Evolutionary conservation across 257 asterid genomes (phyloP), one percentile per base, ranked within the genome.

Genomic region (Osmanthus fragrans): DNA sequence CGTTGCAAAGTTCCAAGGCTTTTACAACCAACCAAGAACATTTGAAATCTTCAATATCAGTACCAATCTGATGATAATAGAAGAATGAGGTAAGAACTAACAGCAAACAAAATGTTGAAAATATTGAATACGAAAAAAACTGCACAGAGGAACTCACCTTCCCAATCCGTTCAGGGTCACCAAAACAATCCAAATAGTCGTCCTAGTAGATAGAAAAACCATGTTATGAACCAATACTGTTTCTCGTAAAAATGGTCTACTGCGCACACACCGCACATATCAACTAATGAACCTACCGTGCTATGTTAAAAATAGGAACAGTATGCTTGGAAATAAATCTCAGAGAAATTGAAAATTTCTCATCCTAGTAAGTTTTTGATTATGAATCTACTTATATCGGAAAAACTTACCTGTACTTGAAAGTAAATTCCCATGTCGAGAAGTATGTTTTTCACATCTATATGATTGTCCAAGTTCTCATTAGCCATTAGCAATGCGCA

Each of bases 21-120:
- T 96, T 96, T 13, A 96, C 99, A 5, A 96, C 99, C 86, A 96
- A 84, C 99, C 99, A 96, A 71, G 98, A 93, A 77, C 99, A 96
- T 87, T 93, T 96, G 85, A 89, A 96, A 80, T 93, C 99, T 84
- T 96, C 97, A 76, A 96, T 96, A 83, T 96, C 99, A n/a, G 98
- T 96, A 80, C 98, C 98, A 77, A 93, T 91, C 98, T 93, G 90
- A 77, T 80, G 77, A 73, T 10, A 73, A 42, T 68, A 75, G 63
- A 63, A 70, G 27, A 68, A 77, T 58, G 36, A 71, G 33, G 72
- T 64, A 65, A 68, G 64, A 69, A 19, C 70, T 51, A 66, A 71
- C 72, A 11, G 49, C 27, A 67, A 39, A 42, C 5, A 36, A 6
- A 63, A 51, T 39, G 40, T 11, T 40, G 63, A 67, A 30, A 27